Evolutionary conservation across 1,139 yeast genomes (phyloP).

Genomic region (Lodderomyces oxycetoniae): DNA sequence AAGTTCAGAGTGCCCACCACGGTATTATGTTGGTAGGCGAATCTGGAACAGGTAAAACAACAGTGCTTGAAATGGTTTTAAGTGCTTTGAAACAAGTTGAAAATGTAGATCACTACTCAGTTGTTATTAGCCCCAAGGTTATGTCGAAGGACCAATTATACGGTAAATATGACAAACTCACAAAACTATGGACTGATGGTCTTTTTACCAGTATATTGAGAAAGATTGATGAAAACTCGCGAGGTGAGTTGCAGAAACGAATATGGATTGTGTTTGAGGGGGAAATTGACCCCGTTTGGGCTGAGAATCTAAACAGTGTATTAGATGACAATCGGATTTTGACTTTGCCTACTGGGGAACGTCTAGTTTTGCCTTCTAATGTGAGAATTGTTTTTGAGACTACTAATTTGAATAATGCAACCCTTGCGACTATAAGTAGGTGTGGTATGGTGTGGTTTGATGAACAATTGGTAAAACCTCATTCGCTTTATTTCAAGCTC

Average conservation of each 20-base stretch:
- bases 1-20: constrained; percentile 63
- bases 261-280: constrained; percentile 90
- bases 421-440: constrained; percentile 89
- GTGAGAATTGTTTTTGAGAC: constrained; percentile 75
- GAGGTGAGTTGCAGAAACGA: constrained; percentile 53
- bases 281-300: constrained; percentile 93
- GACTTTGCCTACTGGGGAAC: constrained; percentile 88
- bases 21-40: constrained; percentile 81
- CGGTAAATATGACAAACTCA: constrained; percentile 68
- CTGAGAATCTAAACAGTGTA: constrained; percentile 85
- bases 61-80: constrained; percentile 48
- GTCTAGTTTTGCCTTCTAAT: constrained; percentile 62
- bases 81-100: constrained; percentile 37
- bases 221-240: constrained; percentile 48
- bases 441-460: constrained; percentile 88
- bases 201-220: constrained; percentile 68
- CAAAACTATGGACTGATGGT: constrained; percentile 94
- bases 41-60: constrained; percentile 73
- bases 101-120: constrained; percentile 34
- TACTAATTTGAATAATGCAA: constrained; percentile 58
- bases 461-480: constrained; percentile 15
- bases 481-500: not conserved
- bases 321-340: constrained; percentile 80
- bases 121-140: constrained; percentile 71
- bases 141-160: constrained; percentile 60